Conservation (phyloP, 1,139 yeast genomes). For the Pichia inconspicua region DNA sequence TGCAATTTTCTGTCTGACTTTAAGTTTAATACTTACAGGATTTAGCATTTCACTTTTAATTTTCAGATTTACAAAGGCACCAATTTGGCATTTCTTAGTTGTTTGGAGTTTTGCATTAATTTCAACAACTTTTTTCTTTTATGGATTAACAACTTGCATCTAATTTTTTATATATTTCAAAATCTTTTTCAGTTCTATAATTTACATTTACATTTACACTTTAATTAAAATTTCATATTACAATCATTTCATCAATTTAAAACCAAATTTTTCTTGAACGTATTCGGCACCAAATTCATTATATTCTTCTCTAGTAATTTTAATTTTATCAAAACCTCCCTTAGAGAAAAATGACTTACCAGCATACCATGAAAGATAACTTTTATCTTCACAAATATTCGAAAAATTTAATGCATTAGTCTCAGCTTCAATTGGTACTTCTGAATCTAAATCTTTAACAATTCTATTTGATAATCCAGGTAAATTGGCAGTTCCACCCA, state of each 20-base stretch:
- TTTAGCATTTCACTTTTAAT: slow-evolving; percentile 24
- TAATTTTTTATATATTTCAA: not conserved
- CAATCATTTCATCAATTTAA: slow-evolving; percentile 27
- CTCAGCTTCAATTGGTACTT: slow-evolving; percentile 49
- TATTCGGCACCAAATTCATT: slow-evolving; percentile 80
- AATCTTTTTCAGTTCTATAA: not conserved
- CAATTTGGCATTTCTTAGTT: slow-evolving; percentile 25
- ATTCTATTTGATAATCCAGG: slow-evolving; percentile 62
- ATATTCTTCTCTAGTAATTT: slow-evolving; percentile 70
- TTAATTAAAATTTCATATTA: too few species aligned
- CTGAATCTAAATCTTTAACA: slow-evolving; percentile 51
- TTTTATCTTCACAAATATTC: slow-evolving; percentile 12
- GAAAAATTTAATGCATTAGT: slow-evolving; percentile 16
- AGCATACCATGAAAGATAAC: slow-evolving; percentile 46
- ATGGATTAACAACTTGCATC: slow-evolving; percentile 7
- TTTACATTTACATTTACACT: not conserved
- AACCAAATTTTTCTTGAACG: slow-evolving; percentile 71
- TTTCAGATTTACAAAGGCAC: slow-evolving; percentile 23
- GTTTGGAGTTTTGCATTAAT: slow-evolving; percentile 23
- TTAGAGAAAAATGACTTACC: slow-evolving; percentile 47
- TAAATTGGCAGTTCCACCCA: slow-evolving; percentile 76
- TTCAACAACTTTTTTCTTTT: slow-evolving; percentile 9
- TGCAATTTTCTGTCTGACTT: slow-evolving; percentile 22
- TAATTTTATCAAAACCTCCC: slow-evolving; percentile 44
- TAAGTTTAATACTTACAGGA: slow-evolving; percentile 23